These are phyloP conservation scores for Steccherinum ochraceum DNA, from an alignment of 768 basidiomycete genomes.

Conservation along the genomic window DNA sequence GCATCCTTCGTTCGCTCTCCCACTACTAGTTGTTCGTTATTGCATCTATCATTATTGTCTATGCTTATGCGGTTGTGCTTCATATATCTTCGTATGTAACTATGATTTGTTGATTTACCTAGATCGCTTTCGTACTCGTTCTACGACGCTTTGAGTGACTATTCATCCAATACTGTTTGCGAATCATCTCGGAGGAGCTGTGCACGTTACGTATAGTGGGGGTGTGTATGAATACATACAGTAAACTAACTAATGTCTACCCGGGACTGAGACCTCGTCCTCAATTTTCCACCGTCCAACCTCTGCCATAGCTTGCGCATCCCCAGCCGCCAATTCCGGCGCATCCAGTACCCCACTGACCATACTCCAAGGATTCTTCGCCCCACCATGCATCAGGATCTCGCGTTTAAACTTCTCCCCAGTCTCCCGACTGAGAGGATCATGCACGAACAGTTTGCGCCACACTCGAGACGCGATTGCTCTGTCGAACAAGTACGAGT, in stretches of 20 bases:
- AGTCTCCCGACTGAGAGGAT: slow-evolving; percentile 62
- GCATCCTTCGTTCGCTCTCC: too few relatives aligned
- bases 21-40: too few relatives aligned
- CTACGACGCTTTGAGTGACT: too few relatives aligned
- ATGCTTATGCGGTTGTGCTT: too few relatives aligned
- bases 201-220: too few relatives aligned
- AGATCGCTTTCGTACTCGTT: too few relatives aligned
- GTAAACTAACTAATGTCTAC: slow-evolving; percentile 51
- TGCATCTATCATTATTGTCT: too few relatives aligned
- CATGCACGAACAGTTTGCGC: slow-evolving; percentile 59
- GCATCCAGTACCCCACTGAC: slow-evolving; percentile 62
- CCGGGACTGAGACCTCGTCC: slow-evolving; percentile 56
- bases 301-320: slow-evolving; percentile 77
- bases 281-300: slow-evolving; percentile 89
- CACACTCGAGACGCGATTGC: slow-evolving; percentile 94
- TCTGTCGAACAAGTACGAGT: slow-evolving; percentile 94
- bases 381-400: slow-evolving; percentile 78
- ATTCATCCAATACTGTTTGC: too few relatives aligned
- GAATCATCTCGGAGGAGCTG: too few relatives aligned
- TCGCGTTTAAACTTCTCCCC: slow-evolving; percentile 81
- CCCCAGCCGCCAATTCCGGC: slow-evolving; percentile 64
- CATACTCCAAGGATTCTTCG: slow-evolving; percentile 93
- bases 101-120: too few relatives aligned
- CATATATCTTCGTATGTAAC: too few relatives aligned
- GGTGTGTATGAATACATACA: too few relatives aligned